Evolutionary conservation across 2,329 filamentous ascomycete genomes (phyloP), one percentile per base, ranked within the genome.

Genomic region (Colletotrichum lentis): DNA sequence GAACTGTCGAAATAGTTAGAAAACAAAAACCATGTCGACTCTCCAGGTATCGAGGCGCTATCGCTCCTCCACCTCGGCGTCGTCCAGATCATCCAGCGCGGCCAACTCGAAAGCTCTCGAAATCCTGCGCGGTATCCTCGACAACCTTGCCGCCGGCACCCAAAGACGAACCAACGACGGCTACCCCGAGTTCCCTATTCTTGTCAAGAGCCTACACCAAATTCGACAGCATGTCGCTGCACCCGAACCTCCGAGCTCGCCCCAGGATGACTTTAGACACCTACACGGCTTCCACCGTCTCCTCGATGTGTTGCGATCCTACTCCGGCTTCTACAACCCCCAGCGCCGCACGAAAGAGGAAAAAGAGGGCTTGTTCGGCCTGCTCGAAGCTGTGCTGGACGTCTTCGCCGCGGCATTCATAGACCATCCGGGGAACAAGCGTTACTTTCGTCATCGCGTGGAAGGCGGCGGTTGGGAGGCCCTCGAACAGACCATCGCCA

Each of bases 231-330:
- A 87, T 70, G 77, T 89, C 35, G 81, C 84, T 49, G 82, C 84
- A 11, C 74, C 79, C 35, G 74, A 80, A 46, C 77, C 83, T 18
- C 81, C 83, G 3, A 80, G 81, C 68, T 77, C 83, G 3, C 81
- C 83, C 5, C 93, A 94, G 80, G 92, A 97, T 80, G 90, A 92
- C 73, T 97, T 97, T 76, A 88, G 94, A 72, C 88, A 92, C 75
- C 85, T 94, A 31, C 84, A 86, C 64, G 94, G 94, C 73, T 97
- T 97, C 77, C 88, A 93, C 73, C 84, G 85, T 50, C 80, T 97
- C 24, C 82, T 97, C 61, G 83, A 88, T 49, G 85, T 92, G 31
- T 81, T 96, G 24, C 86, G 89, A 66, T 85, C 87, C 62, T 88
- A 94, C 70, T 90, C 91, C 1, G 91, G 91, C 71, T 91, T 90